Conservation (phyloP, 768 basidiomycete genomes). For the Sarcodon sp. region DNA sequence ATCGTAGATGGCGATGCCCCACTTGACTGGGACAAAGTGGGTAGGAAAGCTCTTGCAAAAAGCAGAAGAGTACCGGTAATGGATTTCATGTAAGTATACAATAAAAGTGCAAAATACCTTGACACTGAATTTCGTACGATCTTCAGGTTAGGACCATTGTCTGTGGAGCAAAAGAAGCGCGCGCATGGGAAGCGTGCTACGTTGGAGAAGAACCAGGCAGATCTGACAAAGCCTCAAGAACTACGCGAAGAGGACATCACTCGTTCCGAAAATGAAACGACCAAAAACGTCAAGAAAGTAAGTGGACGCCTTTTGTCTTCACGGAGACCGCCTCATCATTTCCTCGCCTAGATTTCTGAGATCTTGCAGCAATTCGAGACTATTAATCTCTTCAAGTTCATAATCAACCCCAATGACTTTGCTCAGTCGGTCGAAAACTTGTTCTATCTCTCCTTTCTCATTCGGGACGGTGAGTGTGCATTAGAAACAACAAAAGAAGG, state of each 20-base stretch:
- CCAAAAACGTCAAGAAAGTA: conserved; percentile 71
- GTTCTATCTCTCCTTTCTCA: conserved; percentile 90
- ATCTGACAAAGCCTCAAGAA: conserved; percentile 64
- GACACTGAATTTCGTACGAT: not conserved
- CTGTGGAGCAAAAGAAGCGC: conserved; percentile 76
- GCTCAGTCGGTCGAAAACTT: conserved; percentile 94
- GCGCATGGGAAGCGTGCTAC: conserved; percentile 43
- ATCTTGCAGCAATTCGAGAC: conserved; percentile 35
- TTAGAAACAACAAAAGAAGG: conserved; percentile 56
- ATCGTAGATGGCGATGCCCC: conserved; percentile 20
- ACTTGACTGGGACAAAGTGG: conserved; percentile 80
- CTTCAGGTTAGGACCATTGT: conserved; percentile 84
- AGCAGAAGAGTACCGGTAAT: conserved; percentile 69
- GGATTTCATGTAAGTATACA: conserved; percentile 70
- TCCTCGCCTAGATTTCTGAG: conserved; percentile 37
- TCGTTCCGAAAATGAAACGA: conserved; percentile 79
- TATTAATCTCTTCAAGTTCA: conserved; percentile 76
- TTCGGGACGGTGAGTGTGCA: conserved; percentile 73
- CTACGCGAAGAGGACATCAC: conserved; percentile 74
- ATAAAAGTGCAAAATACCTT: not conserved
- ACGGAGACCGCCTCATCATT: not conserved
- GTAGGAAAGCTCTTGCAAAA: conserved; percentile 70
- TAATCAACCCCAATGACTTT: conserved; percentile 84
- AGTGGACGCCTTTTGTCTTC: conserved; percentile 11
- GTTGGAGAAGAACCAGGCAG: conserved; percentile 60